phyloP scores from a whole-genome alignment of 192 early-diverging fungal genomes.

The Backusella liffmaniae region DNA sequence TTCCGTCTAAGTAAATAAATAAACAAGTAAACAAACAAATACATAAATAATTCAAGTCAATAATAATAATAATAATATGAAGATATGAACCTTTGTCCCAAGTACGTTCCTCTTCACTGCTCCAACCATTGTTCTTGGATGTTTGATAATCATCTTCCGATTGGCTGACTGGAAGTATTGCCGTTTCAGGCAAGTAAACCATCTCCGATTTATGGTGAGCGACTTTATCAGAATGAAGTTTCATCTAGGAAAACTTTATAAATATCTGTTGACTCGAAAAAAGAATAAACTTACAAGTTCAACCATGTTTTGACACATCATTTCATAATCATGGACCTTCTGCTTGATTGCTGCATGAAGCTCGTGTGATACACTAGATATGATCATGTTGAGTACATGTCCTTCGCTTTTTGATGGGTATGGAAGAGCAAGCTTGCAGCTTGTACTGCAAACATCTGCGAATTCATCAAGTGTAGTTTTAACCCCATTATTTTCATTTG shows the following conservation, averaged over 20 bases:
- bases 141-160: constrained; percentile 10
- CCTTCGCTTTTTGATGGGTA: constrained; percentile 7
- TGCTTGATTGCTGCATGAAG: constrained; percentile 7
- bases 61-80: background rate
- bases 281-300: constrained; percentile 8
- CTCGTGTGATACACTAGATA: constrained; percentile 11
- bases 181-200: constrained; percentile 11
- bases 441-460: constrained; percentile 7
- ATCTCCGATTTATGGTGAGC: constrained; percentile 16
- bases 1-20: background rate
- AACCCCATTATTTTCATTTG: background rate
- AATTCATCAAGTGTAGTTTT: constrained; percentile 8
- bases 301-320: constrained; percentile 15
- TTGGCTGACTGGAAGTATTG: constrained; percentile 5
- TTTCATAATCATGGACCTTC: constrained; percentile 4
- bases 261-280: background rate
- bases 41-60: background rate
- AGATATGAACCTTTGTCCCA: constrained; percentile 15
- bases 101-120: background rate
- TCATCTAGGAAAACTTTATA: constrained; percentile 11
- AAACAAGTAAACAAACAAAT: background rate
- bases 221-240: constrained; percentile 15
- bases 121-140: constrained; percentile 2
- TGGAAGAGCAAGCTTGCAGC: constrained; percentile 5
- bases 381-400: constrained; percentile 9